These are phyloP conservation scores for Sugiyamaella japonica DNA, from an alignment of 1,139 yeast genomes.

Conservation along the genomic window DNA sequence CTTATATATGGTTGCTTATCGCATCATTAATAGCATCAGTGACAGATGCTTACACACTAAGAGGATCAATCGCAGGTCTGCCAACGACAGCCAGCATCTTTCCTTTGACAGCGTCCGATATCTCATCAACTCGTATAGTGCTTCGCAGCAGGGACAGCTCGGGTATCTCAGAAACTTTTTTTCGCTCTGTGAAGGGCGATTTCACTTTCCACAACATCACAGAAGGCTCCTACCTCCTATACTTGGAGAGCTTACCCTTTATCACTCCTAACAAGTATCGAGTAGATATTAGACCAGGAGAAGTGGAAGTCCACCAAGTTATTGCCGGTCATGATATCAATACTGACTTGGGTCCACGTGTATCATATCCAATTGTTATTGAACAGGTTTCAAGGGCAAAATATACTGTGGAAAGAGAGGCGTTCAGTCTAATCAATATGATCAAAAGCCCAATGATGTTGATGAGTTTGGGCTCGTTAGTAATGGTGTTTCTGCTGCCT, in stretches of 20 bases:
- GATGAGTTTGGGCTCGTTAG: conserved; percentile 39
- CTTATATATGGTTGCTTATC: neutral
- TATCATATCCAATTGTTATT: conserved; percentile 34
- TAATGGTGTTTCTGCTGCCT: conserved; percentile 40
- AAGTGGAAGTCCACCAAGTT: conserved; percentile 33
- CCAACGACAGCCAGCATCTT: neutral
- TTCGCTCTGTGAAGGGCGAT: conserved; percentile 23
- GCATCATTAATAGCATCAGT: neutral
- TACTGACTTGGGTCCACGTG: conserved; percentile 35
- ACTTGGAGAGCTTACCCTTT: conserved; percentile 27
- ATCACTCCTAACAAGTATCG: conserved; percentile 25
- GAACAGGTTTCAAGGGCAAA: conserved; percentile 26
- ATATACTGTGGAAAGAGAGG: conserved; percentile 35
- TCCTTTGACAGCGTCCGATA: conserved; percentile 13
- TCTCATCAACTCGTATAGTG: conserved; percentile 18
- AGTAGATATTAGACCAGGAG: conserved; percentile 34
- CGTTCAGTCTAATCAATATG: conserved; percentile 38
- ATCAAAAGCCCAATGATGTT: conserved; percentile 43
- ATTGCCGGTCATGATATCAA: conserved; percentile 34
- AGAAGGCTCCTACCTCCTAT: conserved; percentile 34
- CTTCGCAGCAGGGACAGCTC: conserved; percentile 15
- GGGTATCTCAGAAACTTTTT: conserved; percentile 7
- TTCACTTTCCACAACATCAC: conserved; percentile 35
- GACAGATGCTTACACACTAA: conserved; percentile 14
- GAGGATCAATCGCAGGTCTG: conserved; percentile 15